Evolutionary conservation across 2,329 filamentous ascomycete genomes (phyloP).

Genomic region (Xylaria sp.): DNA sequence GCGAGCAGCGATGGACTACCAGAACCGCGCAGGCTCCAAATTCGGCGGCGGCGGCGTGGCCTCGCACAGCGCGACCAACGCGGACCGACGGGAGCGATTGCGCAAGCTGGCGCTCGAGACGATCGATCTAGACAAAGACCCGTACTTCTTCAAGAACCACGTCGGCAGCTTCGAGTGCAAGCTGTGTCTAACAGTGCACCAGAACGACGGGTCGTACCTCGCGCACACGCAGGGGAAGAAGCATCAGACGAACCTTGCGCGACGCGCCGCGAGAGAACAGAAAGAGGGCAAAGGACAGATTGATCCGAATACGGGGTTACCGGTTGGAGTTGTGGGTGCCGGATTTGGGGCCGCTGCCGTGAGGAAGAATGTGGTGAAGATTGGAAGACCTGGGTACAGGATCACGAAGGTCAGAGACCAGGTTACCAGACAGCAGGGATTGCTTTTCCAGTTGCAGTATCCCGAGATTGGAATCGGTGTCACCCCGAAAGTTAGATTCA

Average conservation of each 20-base stretch:
- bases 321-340: constrained; percentile 80
- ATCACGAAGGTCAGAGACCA: constrained; percentile 96
- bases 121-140: constrained; percentile 99
- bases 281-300: constrained; percentile 82
- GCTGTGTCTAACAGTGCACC: constrained; percentile 95
- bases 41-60: constrained; percentile 98
- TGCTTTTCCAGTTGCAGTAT: constrained; percentile 97
- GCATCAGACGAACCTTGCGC: constrained; percentile 97
- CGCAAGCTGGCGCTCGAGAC: constrained; percentile 98
- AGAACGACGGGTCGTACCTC: constrained; percentile 98
- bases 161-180: constrained; percentile 98
- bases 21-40: constrained; percentile 96
- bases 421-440: constrained; percentile 84
- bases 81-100: constrained; percentile 94
- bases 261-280: constrained; percentile 93
- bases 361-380: constrained; percentile 90
- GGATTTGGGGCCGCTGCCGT: constrained; percentile 68
- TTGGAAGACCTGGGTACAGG: constrained; percentile 95
- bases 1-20: constrained; percentile 68
- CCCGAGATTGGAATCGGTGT: constrained; percentile 83
- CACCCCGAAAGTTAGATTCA: constrained; percentile 88
- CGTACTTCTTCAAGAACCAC: constrained; percentile 99
- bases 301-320: constrained; percentile 74
- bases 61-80: constrained; percentile 91
- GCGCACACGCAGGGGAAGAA: constrained; percentile 98